Evolutionary conservation across 306 rosid genomes (phyloP), one percentile per base, ranked within the genome.

Genomic region (Clitoria ternatea): DNA sequence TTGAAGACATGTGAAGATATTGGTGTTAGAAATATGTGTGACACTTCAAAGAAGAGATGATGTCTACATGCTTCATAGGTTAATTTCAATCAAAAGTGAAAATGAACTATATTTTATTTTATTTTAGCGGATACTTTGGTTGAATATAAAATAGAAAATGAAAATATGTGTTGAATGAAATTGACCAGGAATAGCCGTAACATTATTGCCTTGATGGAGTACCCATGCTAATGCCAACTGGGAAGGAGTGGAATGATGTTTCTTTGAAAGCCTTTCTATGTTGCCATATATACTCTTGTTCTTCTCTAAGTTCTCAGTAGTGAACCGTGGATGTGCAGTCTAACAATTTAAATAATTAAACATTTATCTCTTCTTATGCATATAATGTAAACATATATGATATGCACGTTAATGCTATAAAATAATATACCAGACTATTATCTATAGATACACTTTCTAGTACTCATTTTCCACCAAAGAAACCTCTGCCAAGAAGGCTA

Each of bases 401-500:
- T 2, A 20, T 37, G 43, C 37, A n/a, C 0, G 35, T 7, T 13
- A 17, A 5, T n/a, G 32, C 32, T 66, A 27, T 26, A 48, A 49
- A 37, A 19, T 15, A 43, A 17, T 49, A 17, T 85, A 89, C 96
- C 93, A 82, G 50, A 10, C 1, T 15, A 54, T 88, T 82, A 53
- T 17, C 11, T 59, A 70, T 74, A 37, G 96, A 70, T 60, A 85
- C 19, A 60, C 60, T 77, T 67, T 91, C 96, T 24, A 80, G 40
- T 55, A 85, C 72, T 23, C 78, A 90, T 82, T 60, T 91, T 62
- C 97, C 97, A 2, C 87, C 96, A 33, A 91, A 89, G 52, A 91
- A 87, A 7, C 93, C 97, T 26, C 87, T 86, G 19, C 97, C 96
- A 45, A 91, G 91, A 65, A 96, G 96, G 63, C 96, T 83, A 53